Conservation (phyloP, 176 grass and related monocot genomes). For the Bonia amplexicaulis region DNA sequence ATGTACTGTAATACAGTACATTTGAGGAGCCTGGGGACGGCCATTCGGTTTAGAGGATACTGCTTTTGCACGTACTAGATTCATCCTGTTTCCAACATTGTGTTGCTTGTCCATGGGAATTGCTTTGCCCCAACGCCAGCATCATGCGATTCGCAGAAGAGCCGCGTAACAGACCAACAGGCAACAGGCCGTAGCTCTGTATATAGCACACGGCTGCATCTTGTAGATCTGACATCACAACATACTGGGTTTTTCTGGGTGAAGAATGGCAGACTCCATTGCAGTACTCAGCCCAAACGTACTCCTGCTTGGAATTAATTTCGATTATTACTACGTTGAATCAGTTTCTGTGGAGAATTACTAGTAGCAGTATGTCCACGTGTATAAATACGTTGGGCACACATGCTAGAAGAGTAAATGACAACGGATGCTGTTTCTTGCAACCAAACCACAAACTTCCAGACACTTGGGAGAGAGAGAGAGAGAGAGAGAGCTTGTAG, state of each 20-base stretch:
- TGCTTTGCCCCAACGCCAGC: not conserved
- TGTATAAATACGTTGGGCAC: no score
- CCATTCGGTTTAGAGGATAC: no score
- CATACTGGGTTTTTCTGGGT: no score
- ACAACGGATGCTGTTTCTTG: not conserved
- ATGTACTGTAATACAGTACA: no score
- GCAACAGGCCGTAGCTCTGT: not conserved
- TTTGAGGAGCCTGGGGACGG: no score
- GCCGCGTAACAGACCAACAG: not conserved
- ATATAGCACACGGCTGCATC: not conserved
- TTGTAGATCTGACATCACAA: not conserved
- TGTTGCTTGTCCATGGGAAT: not conserved
- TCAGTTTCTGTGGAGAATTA: no score
- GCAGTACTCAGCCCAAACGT: no score
- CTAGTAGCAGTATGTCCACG: no score
- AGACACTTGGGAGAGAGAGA: constrained; percentile 1
- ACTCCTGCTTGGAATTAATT: no score
- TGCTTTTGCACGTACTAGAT: no score
- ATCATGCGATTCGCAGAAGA: not conserved
- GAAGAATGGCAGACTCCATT: no score
- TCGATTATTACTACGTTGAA: no score
- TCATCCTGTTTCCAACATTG: not conserved
- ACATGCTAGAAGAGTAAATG: not conserved
- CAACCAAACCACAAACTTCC: not conserved
- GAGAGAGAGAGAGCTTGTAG: not conserved